Evolutionary conservation across 163 green algal genomes (phyloP), one percentile per base, ranked within the genome.

Genomic region (Chlamydomonas reinhardtii): DNA sequence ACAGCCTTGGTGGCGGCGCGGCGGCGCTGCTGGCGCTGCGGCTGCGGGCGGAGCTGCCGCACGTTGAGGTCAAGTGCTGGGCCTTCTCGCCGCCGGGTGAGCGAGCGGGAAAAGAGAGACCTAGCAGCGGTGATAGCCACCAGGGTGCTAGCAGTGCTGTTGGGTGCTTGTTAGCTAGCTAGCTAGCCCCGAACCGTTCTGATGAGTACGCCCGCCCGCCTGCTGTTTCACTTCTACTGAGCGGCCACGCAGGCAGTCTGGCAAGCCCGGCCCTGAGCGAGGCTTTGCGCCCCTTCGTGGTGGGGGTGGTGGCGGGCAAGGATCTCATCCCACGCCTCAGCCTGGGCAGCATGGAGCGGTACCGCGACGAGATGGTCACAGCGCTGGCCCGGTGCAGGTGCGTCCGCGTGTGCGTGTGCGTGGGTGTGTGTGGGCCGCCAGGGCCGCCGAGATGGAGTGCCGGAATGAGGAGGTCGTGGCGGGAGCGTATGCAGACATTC

Each of bases 291-390:
- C 84, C 90, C 25, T 94, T 92, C 83, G 94, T 89, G 86, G 92
- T 86, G 15, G 90, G 84, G 65, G 76, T 93, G 17, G 83, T 95
- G 31, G 80, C 89, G 29, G 94, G 94, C 54, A 95, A 94, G 73
- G 94, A 96, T 88, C 92, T 92, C 85, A 92, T 97, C 24, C 94
- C 94, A 2, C 91, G 94, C 31, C 89, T 97, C 12, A 92, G 89
- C 12, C 68, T 94, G 6, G 52, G 68, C 32, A 91, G 81, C 73
- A 89, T 94, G 74, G 92, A 94, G 62, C 88, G 91, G 34, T 88
- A 96, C 69, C 88, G 94, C 15, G 92, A 96, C 74, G 93, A 97
- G 79, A 95, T 97, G 92, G 89, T 96, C 68, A 85, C 79, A 2
- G 68, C 79, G 25, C 68, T 85, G 68, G 79, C 79, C 2, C 61